phyloP scores from a whole-genome alignment of 176 grass and related monocot genomes.

The Themeda triandra region DNA sequence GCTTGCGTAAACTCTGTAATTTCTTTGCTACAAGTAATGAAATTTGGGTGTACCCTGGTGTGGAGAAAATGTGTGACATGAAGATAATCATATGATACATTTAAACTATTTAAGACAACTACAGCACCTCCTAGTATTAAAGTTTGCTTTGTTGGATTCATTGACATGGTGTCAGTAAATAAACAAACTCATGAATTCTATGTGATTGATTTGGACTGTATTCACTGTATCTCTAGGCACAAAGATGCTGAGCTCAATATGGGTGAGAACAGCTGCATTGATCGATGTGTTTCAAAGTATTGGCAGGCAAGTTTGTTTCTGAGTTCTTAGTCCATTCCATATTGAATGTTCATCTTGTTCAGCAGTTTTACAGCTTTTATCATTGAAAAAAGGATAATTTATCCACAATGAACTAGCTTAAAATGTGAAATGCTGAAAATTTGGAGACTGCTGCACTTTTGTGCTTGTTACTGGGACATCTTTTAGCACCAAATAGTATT shows the following conservation, averaged over 20 bases:
- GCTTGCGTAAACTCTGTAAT: background rate
- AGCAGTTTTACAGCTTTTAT: background rate
- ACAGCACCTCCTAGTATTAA: background rate
- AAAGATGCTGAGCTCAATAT: conserved; percentile 81
- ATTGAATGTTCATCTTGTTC: background rate
- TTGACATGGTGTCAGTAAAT: background rate
- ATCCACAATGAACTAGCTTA: background rate
- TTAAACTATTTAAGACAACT: background rate
- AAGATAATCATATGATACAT: background rate
- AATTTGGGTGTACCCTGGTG: background rate
- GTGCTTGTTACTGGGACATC: background rate
- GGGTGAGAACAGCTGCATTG: conserved; percentile 85
- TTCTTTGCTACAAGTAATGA: background rate
- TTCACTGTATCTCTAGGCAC: conserved; percentile 36
- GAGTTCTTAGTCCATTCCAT: background rate
- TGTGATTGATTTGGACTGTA: background rate
- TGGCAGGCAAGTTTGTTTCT: conserved; percentile 60
- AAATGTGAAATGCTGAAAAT: conserved; percentile 14
- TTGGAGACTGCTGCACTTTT: background rate
- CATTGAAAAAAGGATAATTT: background rate
- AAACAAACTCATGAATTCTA: background rate
- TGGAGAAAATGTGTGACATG: no score
- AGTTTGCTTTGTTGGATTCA: background rate
- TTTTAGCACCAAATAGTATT: background rate
- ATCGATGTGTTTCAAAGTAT: conserved; percentile 77